Evolutionary conservation across 331 rosid genomes (phyloP).

Genomic region (Pyracantha coccinea): DNA sequence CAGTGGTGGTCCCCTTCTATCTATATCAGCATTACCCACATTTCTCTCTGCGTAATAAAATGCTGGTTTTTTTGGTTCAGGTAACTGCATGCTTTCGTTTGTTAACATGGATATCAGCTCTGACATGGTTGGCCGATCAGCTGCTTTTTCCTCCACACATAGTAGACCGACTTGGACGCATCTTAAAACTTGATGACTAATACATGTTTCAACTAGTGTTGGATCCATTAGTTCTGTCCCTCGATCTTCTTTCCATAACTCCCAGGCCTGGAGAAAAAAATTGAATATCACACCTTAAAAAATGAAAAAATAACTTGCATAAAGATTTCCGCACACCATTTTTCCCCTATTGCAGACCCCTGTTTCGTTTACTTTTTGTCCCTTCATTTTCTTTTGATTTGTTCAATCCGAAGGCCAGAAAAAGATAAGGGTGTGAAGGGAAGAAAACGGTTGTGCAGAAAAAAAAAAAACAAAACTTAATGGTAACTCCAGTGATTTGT

Average conservation of each 20-base stretch:
- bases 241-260: slow-evolving; percentile 9
- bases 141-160: slow-evolving; percentile 5
- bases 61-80: slow-evolving; percentile 7
- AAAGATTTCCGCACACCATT: no score
- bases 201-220: not conserved
- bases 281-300: not conserved
- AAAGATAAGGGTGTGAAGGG: no score
- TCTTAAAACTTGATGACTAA: not conserved
- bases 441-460: no score
- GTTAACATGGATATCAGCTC: not conserved
- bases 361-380: no score
- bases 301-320: not conserved
- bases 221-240: slow-evolving; percentile 4
- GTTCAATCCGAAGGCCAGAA: no score
- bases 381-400: no score
- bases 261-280: slow-evolving; percentile 5
- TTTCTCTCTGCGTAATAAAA: not conserved
- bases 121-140: not conserved
- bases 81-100: not conserved
- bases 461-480: no score
- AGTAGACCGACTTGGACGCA: slow-evolving; percentile 7
- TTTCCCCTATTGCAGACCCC: no score
- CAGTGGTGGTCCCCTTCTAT: not conserved
- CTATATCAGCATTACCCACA: not conserved
- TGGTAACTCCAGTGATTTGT: not conserved